Conservation (phyloP, 1,284 basidiomycete genomes). For the Leccinum insolens region DNA sequence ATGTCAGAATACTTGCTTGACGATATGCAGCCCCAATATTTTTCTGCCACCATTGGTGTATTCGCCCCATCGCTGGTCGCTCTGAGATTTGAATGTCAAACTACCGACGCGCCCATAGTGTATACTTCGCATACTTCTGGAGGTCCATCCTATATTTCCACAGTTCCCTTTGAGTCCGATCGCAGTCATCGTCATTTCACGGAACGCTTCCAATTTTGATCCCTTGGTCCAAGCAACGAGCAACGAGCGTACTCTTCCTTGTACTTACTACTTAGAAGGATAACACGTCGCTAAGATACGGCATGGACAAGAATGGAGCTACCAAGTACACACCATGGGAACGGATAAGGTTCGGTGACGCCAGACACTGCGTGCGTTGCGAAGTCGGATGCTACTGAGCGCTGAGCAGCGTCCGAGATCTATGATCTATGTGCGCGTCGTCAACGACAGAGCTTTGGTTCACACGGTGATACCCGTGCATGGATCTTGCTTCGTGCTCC, state of each 20-base stretch:
- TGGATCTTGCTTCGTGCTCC: constrained; percentile 30
- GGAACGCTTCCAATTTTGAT: constrained; percentile 29
- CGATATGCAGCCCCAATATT: not conserved
- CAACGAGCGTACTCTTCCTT: constrained; percentile 37
- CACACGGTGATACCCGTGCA: constrained; percentile 10
- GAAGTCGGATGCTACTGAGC: too few relatives aligned
- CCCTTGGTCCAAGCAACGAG: constrained; percentile 14
- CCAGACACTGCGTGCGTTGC: too few relatives aligned
- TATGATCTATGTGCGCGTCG: too few relatives aligned
- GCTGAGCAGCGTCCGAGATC: too few relatives aligned
- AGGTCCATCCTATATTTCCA: constrained; percentile 25
- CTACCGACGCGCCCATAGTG: not conserved
- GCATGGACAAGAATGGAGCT: constrained; percentile 7
- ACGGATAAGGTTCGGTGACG: constrained; percentile 16
- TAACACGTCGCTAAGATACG: constrained; percentile 37
- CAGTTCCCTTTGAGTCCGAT: constrained; percentile 19
- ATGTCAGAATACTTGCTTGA: not conserved
- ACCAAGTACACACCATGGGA: constrained; percentile 26
- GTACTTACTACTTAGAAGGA: constrained; percentile 36
- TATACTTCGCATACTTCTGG: constrained; percentile 18
- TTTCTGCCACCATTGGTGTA: not conserved
- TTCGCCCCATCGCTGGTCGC: not conserved
- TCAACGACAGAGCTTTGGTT: not conserved
- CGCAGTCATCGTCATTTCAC: constrained; percentile 26
- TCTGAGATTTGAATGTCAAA: not conserved